Conservation (phyloP, 2,329 filamentous ascomycete genomes). For the Penicillium fuscoglaucum region DNA sequence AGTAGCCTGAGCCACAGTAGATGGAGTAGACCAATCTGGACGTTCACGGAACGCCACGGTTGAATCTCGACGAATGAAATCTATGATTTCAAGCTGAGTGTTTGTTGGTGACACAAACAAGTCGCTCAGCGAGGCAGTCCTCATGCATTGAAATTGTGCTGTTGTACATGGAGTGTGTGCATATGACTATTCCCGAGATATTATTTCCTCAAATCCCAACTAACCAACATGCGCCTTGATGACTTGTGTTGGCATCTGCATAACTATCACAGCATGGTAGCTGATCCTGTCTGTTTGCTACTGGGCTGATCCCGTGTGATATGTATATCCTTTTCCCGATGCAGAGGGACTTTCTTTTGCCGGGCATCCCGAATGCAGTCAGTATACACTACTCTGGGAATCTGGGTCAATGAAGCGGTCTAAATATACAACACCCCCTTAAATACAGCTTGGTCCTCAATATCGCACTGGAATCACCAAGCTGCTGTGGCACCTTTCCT, state of each 20-base stretch:
- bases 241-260: background rate
- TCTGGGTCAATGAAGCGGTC: background rate
- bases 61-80: background rate
- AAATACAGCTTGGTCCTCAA: constrained; percentile 1
- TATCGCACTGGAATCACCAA: background rate
- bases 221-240: background rate
- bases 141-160: background rate
- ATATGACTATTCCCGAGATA: background rate
- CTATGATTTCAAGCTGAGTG: background rate
- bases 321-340: constrained; percentile 6
- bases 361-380: constrained; percentile 20
- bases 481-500: background rate
- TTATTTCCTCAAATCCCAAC: background rate
- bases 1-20: background rate
- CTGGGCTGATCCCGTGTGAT: background rate
- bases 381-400: background rate
- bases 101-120: constrained; percentile 2
- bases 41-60: background rate
- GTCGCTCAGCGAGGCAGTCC: background rate
- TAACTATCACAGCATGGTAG: background rate
- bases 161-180: background rate
- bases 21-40: background rate
- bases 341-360: constrained; percentile 7
- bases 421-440: background rate
- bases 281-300: background rate